Percentiles rank a stretch among this genome's conserved stretches.
Evolutionary conservation across 306 rosid species (phyloP).

Genomic region (Delonix regia): DNA sequence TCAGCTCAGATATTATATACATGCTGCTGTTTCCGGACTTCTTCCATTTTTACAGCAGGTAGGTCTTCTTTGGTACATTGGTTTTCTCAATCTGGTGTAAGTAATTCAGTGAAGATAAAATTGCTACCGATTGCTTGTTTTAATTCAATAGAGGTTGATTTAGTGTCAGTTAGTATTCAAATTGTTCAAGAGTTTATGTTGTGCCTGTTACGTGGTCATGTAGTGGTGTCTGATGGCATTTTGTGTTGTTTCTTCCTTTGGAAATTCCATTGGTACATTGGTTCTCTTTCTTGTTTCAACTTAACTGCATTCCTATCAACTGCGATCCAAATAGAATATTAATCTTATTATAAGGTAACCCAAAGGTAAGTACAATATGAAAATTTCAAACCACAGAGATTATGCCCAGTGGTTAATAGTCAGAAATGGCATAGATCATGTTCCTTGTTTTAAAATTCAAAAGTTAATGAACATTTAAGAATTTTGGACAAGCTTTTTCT

Average conservation of each 20-base stretch:
- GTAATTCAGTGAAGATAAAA: not conserved
- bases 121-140: slow-evolving; percentile 26
- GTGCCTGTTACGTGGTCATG: slow-evolving; percentile 17
- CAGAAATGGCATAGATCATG: too few species aligned
- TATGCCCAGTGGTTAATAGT: too few species aligned
- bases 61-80: slow-evolving; percentile 23
- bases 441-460: not conserved
- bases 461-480: not conserved
- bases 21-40: slow-evolving; percentile 72
- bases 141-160: slow-evolving; percentile 27
- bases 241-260: not conserved
- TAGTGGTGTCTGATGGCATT: not conserved
- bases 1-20: slow-evolving; percentile 81
- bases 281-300: not conserved
- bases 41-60: slow-evolving; percentile 81
- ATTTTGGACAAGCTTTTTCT: not conserved
- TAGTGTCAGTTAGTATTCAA: slow-evolving; percentile 5
- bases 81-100: not conserved
- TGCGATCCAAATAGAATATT: not conserved
- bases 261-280: not conserved
- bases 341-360: not conserved
- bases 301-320: not conserved
- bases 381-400: not conserved
- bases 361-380: not conserved
- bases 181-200: not conserved